Conservation (phyloP, 345 rosid genomes). For the Streptanthus diversifolius region DNA sequence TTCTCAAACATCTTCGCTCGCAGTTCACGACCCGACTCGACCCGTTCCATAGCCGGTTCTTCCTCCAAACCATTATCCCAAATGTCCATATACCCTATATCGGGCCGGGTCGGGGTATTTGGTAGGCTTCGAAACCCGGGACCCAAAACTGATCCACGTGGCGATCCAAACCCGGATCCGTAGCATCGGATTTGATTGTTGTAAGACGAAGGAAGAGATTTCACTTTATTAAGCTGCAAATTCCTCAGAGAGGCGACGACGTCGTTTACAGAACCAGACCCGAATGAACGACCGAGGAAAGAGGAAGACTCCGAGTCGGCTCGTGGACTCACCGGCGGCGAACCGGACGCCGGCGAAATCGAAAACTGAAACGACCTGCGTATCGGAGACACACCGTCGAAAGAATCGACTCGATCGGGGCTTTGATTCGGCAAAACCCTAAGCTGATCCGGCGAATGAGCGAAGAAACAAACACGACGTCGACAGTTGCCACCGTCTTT, state of each 20-base stretch:
- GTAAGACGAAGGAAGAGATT: slow-evolving; percentile 54
- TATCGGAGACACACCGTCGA: slow-evolving; percentile 41
- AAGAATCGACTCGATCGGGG: slow-evolving; percentile 49
- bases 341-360: slow-evolving; percentile 50
- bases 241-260: slow-evolving; percentile 61
- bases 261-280: slow-evolving; percentile 37
- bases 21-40: not conserved
- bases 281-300: slow-evolving; percentile 55
- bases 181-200: slow-evolving; percentile 31
- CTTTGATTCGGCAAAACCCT: slow-evolving; percentile 60
- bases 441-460: slow-evolving; percentile 87
- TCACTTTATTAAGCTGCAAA: slow-evolving; percentile 60
- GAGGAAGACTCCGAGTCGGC: slow-evolving; percentile 46
- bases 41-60: slow-evolving; percentile 77
- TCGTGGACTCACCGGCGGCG: slow-evolving; percentile 59
- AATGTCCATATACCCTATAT: slow-evolving; percentile 35
- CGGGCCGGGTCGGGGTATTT: slow-evolving; percentile 40
- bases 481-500: slow-evolving; percentile 74
- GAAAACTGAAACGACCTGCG: slow-evolving; percentile 45
- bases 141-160: slow-evolving; percentile 48
- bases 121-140: slow-evolving; percentile 64
- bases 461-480: slow-evolving; percentile 88
- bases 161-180: slow-evolving; percentile 49
- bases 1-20: too few species aligned
- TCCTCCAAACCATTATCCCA: slow-evolving; percentile 58